Evolutionary conservation across 768 basidiomycete species (phyloP), one percentile per base, ranked within the genome.

Genomic region (Dendrothele bispora): DNA sequence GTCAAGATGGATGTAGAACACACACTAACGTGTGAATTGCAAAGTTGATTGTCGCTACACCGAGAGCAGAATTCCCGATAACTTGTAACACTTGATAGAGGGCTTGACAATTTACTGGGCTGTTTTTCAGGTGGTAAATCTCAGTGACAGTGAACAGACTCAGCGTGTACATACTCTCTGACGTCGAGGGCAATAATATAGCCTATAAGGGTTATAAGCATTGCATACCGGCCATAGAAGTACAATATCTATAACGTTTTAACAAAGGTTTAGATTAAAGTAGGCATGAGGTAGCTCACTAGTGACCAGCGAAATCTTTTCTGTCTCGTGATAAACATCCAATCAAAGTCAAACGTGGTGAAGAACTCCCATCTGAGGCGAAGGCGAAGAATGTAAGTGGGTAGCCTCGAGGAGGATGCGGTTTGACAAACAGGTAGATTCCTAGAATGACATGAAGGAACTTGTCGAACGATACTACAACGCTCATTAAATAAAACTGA

Each of bases 241-340:
- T 75, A 73, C 49, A 74, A 73, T 27, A 60, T 51, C 70, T 73
- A 38, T 2, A 8, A 36, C 18, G 14, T 36, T 17, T 17, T 51
- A 25, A 48, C 10, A 26, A 15, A 20, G 46, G 25, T 4, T 46
- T 47, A 18, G 20, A 20, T 2, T 8, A 14, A 11, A 24, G 29
- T 8, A 20, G 29, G 27, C 15, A 29, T 28, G 8, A 43, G 12
- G 14, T 30, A 21, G 12, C 55, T 12, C 52, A 74, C 69, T 65
- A 75, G 48, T 29, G 73, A 72, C 73, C 73, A 74, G 37, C 27
- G 61, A 54, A 75, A 73, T 42, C 47, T 63, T 48, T 65, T 68
- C 50, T 58, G 62, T 26, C 72, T 61, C 11, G 61, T 58, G 46
- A 73, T 36, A 37, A 71, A 65, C 46, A 63, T 55, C 67, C 66